phyloP scores from a whole-genome alignment of 2,329 filamentous ascomycete species.

The Apiospora kogelbergensis region DNA sequence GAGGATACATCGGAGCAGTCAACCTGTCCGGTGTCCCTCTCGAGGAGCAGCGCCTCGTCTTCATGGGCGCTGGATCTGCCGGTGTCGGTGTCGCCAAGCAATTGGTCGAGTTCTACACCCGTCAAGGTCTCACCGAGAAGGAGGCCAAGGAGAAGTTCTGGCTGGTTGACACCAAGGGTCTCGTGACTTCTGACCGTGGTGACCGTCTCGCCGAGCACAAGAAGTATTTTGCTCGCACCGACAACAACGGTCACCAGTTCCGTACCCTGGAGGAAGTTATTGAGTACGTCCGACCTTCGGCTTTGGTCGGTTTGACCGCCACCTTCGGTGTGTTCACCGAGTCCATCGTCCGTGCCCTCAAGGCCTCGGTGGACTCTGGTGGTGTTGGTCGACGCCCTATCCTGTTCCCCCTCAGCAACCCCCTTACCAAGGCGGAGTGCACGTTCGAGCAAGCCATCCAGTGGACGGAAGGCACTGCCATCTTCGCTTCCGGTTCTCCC shows the following conservation, averaged over 20 bases:
- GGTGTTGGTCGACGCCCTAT: constrained; percentile 77
- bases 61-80: constrained; percentile 92
- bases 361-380: constrained; percentile 61
- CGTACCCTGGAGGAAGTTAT: constrained; percentile 86
- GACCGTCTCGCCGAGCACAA: constrained; percentile 93
- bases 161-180: constrained; percentile 94
- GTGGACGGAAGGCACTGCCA: constrained; percentile 85
- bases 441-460: constrained; percentile 91
- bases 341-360: constrained; percentile 72
- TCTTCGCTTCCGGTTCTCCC: constrained; percentile 94
- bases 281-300: constrained; percentile 91
- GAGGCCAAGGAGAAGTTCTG: constrained; percentile 91
- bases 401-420: constrained; percentile 96
- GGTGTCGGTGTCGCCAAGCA: constrained; percentile 98
- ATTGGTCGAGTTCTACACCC: constrained; percentile 95
- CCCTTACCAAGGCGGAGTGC: constrained; percentile 94
- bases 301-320: constrained; percentile 90
- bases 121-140: constrained; percentile 84
- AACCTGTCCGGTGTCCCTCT: constrained; percentile 83
- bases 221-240: constrained; percentile 66
- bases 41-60: constrained; percentile 90
- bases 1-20: constrained; percentile 70
- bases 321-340: constrained; percentile 95
- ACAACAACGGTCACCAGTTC: constrained; percentile 69
- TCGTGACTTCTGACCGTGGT: constrained; percentile 89